Conservation (phyloP, 495 filamentous ascomycete species). For the Coniosporium apollinis region DNA sequence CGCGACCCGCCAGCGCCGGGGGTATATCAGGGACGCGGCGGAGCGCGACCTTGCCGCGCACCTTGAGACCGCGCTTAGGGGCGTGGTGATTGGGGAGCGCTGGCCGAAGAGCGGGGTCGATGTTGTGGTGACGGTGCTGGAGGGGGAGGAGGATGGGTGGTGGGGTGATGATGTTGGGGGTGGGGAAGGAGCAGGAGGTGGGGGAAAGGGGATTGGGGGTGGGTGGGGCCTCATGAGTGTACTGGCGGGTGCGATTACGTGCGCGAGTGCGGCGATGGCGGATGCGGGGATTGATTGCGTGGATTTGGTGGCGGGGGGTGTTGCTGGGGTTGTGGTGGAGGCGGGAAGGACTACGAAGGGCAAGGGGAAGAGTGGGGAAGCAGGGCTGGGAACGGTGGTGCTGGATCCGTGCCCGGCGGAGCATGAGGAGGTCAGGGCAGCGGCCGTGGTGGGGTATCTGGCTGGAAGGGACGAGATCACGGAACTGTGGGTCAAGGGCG, state of each 20-base stretch:
- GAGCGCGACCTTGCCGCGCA: conserved; percentile 86
- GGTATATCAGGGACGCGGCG: conserved; percentile 69
- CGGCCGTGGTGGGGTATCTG: conserved; percentile 83
- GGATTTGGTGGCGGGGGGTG: conserved; percentile 75
- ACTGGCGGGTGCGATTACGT: conserved; percentile 80
- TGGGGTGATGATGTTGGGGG: conserved; percentile 33
- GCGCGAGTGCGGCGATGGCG: conserved; percentile 83
- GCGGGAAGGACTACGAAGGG: conserved; percentile 1
- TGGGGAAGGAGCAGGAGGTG: conserved; percentile 6
- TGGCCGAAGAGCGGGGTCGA: conserved; percentile 97
- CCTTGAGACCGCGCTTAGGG: conserved; percentile 74
- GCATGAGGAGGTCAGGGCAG: conserved; percentile 56
- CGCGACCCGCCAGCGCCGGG: conserved; percentile 61
- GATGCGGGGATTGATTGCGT: conserved; percentile 95
- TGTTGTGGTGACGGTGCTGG: conserved; percentile 76
- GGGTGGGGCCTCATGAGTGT: conserved; percentile 79
- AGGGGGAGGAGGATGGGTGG: conserved; percentile 67
- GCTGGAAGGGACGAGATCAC: conserved; percentile 80
- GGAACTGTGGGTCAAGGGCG: conserved; percentile 83
- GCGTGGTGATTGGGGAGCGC: conserved; percentile 75
- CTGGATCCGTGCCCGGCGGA: conserved; percentile 76
- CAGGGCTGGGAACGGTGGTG: conserved; percentile 38
- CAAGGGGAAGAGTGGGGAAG: conserved; percentile 17
- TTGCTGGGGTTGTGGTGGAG: conserved; percentile 57
- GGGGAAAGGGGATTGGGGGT: conserved; percentile 5